phyloP scores from a whole-genome alignment of 768 basidiomycete species.

The Hysterangium stoloniferum region DNA sequence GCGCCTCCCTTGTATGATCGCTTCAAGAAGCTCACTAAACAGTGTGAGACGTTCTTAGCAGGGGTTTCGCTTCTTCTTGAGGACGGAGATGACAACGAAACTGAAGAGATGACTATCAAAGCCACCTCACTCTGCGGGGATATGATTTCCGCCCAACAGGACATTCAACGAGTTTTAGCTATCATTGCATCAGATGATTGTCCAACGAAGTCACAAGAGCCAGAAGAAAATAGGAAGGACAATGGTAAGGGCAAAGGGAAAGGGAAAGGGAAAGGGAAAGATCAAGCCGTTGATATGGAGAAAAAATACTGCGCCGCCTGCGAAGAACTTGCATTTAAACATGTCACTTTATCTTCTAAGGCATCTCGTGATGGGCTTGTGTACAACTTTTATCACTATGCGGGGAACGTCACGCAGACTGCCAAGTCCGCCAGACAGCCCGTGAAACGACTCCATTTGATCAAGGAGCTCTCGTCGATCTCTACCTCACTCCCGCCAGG shows the following conservation, averaged over 20 bases:
- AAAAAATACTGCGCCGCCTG: conserved; percentile 35
- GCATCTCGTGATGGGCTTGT: conserved; percentile 18
- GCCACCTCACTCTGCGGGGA: conserved; percentile 43
- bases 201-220: background rate
- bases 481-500: conserved; percentile 49
- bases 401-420: conserved; percentile 24
- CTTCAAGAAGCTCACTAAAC: conserved; percentile 46
- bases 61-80: conserved; percentile 36
- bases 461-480: conserved; percentile 49
- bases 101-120: conserved; percentile 31
- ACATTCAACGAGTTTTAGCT: conserved; percentile 40
- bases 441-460: conserved; percentile 41
- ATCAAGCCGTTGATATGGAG: conserved; percentile 30
- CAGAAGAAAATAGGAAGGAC: too few species aligned
- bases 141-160: conserved; percentile 42
- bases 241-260: conserved; percentile 16
- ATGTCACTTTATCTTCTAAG: conserved; percentile 28
- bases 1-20: conserved; percentile 38
- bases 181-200: conserved; percentile 21
- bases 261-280: conserved; percentile 27
- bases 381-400: conserved; percentile 29
- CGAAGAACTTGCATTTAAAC: conserved; percentile 40
- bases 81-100: conserved; percentile 22
- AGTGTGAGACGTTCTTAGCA: conserved; percentile 41
- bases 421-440: conserved; percentile 35